Evolutionary conservation across 2,329 filamentous ascomycete species (phyloP).

Genomic region (Leptographium flavum): DNA sequence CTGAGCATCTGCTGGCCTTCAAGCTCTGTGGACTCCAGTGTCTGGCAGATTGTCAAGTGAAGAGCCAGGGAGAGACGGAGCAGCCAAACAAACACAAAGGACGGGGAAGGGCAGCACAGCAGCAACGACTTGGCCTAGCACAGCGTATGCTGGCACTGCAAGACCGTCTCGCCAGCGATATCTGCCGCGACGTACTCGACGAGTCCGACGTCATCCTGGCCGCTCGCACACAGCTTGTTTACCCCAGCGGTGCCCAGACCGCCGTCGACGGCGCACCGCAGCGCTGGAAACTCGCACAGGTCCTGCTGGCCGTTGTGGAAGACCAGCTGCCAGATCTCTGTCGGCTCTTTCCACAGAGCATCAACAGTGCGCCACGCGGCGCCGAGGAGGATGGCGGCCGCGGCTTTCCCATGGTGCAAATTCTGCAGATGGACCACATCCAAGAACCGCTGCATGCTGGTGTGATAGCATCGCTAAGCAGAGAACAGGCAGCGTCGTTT

Average conservation of each 20-base stretch:
- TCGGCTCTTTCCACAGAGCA: conserved; percentile 20
- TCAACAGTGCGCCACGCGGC: conserved; percentile 32
- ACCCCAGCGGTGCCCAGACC: conserved; percentile 34
- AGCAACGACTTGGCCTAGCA: too few relatives aligned
- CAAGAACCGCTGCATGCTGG: conserved; percentile 23
- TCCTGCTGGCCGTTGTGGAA: conserved; percentile 25
- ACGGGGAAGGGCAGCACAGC: too few relatives aligned
- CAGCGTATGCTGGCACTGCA: conserved; percentile 35
- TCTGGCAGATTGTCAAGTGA: conserved; percentile 28
- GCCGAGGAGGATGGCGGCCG: too few relatives aligned
- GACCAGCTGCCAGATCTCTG: conserved; percentile 23
- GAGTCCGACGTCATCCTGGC: conserved; percentile 45
- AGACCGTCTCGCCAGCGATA: conserved; percentile 26
- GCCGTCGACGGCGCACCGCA: conserved; percentile 37
- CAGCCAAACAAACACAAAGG: too few relatives aligned
- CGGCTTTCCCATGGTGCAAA: conserved; percentile 41
- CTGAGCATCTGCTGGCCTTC: conserved; percentile 52
- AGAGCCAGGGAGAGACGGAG: too few relatives aligned
- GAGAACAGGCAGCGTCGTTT: conserved; percentile 18
- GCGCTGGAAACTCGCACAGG: conserved; percentile 32
- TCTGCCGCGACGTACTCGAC: conserved; percentile 47
- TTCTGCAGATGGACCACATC: conserved; percentile 34
- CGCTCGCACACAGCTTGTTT: conserved; percentile 41
- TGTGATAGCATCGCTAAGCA: conserved; percentile 27
- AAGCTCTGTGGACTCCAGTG: conserved; percentile 45